Conservation (phyloP, 2,329 filamentous ascomycete species). For the Graphiopsis chlorocephala region DNA sequence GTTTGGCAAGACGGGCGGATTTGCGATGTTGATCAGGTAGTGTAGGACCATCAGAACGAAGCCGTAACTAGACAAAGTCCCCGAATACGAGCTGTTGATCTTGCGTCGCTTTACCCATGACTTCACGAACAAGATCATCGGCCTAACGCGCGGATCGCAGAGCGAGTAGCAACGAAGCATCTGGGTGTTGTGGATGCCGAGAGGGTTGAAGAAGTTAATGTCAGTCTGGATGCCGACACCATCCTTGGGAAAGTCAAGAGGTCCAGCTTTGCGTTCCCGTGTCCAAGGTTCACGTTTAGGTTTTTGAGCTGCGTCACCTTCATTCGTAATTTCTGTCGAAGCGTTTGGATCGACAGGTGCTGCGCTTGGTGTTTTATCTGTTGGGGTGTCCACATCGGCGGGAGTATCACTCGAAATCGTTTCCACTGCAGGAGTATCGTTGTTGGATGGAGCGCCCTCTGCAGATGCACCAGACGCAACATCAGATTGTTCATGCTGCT, state of each 20-base stretch:
- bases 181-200: slow-evolving; percentile 79
- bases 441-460: background rate
- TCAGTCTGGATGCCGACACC: slow-evolving; percentile 84
- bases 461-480: background rate
- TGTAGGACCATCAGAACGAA: slow-evolving; percentile 92
- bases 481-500: background rate
- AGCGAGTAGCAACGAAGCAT: slow-evolving; percentile 80
- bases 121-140: slow-evolving; percentile 82
- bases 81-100: slow-evolving; percentile 83
- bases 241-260: slow-evolving; percentile 72
- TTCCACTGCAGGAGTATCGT: background rate
- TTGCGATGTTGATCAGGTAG: slow-evolving; percentile 78
- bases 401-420: background rate
- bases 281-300: slow-evolving; percentile 35
- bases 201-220: slow-evolving; percentile 84
- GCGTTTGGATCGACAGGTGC: background rate
- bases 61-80: slow-evolving; percentile 84
- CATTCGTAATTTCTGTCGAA: background rate
- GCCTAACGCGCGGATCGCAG: slow-evolving; percentile 72
- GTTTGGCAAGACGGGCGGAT: slow-evolving; percentile 81
- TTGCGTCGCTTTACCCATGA: slow-evolving; percentile 82
- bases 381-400: slow-evolving; percentile 3
- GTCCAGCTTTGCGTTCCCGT: slow-evolving; percentile 46
- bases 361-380: background rate
- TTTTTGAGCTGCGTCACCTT: background rate